A percentile compares a stretch with the other conserved stretches of the same genome.
phyloP scores from a whole-genome alignment of 345 rosid genomes.

The Orychophragmus violaceus region DNA sequence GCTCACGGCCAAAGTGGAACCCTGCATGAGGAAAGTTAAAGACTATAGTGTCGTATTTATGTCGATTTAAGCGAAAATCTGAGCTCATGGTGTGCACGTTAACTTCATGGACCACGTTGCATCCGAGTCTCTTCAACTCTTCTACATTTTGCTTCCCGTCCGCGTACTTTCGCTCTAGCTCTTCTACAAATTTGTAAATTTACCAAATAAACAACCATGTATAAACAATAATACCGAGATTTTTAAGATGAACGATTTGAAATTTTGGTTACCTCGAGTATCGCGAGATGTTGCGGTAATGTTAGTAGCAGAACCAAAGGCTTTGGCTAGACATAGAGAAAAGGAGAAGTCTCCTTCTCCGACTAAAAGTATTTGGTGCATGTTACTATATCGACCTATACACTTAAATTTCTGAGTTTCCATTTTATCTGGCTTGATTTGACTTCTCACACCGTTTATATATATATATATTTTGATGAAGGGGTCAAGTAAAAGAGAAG shows the following conservation, averaged over 20 bases:
- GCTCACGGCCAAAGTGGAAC: conserved; percentile 1
- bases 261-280: conserved; percentile 5
- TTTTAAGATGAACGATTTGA: too few species aligned
- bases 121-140: conserved; percentile 15
- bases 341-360: conserved; percentile 61
- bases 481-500: too few species aligned
- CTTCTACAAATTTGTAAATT: conserved; percentile 9
- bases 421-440: too few species aligned
- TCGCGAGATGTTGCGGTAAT: conserved; percentile 46
- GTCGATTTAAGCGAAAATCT: neutral
- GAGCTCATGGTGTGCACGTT: conserved; percentile 21
- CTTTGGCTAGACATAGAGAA: conserved; percentile 37
- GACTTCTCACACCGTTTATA: too few species aligned
- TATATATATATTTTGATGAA: too few species aligned
- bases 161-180: neutral
- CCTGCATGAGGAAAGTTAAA: conserved; percentile 41
- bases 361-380: conserved; percentile 37
- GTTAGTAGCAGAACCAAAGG: conserved; percentile 43
- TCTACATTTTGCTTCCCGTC: conserved; percentile 9
- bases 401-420: too few species aligned
- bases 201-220: too few species aligned
- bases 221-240: too few species aligned
- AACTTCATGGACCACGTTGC: conserved; percentile 28
- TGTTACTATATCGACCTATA: too few species aligned
- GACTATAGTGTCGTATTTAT: conserved; percentile 27